These are phyloP conservation scores for Naumovozyma castellii DNA, from an alignment of 805 yeast species.

Conservation along the genomic window DNA sequence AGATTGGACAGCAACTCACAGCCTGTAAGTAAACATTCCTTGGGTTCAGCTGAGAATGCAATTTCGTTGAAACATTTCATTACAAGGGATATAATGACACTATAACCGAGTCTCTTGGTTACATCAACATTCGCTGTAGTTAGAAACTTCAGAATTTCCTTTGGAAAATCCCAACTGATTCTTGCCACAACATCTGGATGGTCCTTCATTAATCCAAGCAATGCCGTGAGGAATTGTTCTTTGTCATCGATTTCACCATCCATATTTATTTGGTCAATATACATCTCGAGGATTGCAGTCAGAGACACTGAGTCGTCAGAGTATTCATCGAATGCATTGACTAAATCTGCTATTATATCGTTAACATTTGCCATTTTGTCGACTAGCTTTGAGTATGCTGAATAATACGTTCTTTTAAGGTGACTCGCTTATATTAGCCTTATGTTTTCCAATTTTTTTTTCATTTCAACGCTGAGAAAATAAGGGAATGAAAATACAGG, in stretches of 20 bases:
- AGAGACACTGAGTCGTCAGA: slow-evolving; percentile 23
- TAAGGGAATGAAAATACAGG: background rate
- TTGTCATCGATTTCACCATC: slow-evolving; percentile 36
- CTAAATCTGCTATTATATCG: slow-evolving; percentile 10
- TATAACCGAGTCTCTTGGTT: slow-evolving; percentile 17
- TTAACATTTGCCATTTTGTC: slow-evolving; percentile 6
- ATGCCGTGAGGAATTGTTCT: slow-evolving; percentile 35
- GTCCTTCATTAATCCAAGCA: slow-evolving; percentile 36
- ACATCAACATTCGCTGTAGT: slow-evolving; percentile 31
- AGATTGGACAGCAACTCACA: slow-evolving; percentile 47
- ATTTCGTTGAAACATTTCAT: slow-evolving; percentile 50
- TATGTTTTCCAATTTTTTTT: background rate
- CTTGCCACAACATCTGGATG: slow-evolving; percentile 47
- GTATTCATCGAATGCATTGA: slow-evolving; percentile 18
- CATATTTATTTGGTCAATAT: slow-evolving; percentile 15
- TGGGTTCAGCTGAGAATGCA: slow-evolving; percentile 65
- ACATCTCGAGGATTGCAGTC: slow-evolving; percentile 24
- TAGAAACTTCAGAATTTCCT: slow-evolving; percentile 48
- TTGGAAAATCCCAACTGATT: slow-evolving; percentile 91
- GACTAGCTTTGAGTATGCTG: background rate
- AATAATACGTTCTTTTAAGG: too few species aligned
- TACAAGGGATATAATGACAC: slow-evolving; percentile 28
- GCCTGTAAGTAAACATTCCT: slow-evolving; percentile 62
- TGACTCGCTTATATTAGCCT: too few species aligned
- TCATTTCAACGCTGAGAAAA: background rate